Evolutionary conservation across 2,329 filamentous ascomycete genomes (phyloP), one percentile per base, ranked within the genome.

Genomic region (Pseudogymnoascus sp.): DNA sequence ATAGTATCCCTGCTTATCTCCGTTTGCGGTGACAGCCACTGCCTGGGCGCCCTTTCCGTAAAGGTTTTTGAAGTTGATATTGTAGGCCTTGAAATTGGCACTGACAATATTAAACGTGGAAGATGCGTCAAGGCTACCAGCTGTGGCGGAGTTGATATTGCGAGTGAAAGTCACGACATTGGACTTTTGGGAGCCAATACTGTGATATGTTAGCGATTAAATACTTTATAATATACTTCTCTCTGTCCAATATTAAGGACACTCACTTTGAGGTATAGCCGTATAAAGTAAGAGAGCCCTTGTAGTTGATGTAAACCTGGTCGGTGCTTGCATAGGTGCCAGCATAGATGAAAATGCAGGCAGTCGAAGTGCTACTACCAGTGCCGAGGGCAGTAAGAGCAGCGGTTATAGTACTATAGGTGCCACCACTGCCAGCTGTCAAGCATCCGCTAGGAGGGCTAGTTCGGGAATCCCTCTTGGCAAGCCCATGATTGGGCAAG

Each of bases 41-140:
- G 77, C 80, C 63, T 82, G 79, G 9, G 58, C 10, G 21, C 78
- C 77, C 21, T 73, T 55, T 6, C 79, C 80, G 60, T 75, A 70
- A 10, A 76, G 71, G 41, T 82, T 82, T 29, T 74, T 75, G 1
- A 82, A 71, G 68, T 84, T 83, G 73, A 84, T 76, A 68, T 84
- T 84, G 74, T 84, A 84, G 29, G 83, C 74, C 65, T 78, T 80
- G 63, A 81, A 72, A 9, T 29, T 39, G 17, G 33, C 5, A 15
- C 29, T 21, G 9, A 21, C 15, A 21, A 42, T 27, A 13, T 44
- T 36, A 10, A 59, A 29, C 15, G 12, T 42, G 62, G 60, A 59
- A 4, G 68, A 79, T 58, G 66, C 61, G 61, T 81, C 79, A 62
- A 81, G 76, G 61, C 67, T 76, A 33, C 68, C 60, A 9, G 69